Evolutionary conservation across 345 rosid species (phyloP).

Genomic region (Ceriops tagal): DNA sequence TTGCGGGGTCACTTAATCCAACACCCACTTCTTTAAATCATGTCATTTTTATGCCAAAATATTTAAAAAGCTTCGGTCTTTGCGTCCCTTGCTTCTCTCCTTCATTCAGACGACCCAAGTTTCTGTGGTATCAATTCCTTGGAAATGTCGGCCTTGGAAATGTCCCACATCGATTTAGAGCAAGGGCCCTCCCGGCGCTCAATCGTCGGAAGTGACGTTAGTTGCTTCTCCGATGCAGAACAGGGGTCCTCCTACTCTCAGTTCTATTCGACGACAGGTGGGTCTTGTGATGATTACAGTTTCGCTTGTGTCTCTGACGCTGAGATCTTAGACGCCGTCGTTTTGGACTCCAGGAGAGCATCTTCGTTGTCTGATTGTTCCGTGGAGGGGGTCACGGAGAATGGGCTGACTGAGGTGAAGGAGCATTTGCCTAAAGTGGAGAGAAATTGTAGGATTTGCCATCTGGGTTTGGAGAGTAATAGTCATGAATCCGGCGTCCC

Average conservation of each 20-base stretch:
- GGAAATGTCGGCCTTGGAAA: conserved; percentile 31
- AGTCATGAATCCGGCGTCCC: conserved; percentile 59
- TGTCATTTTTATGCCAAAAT: conserved; percentile 6
- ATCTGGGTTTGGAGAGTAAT: conserved; percentile 70
- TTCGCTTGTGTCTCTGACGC: conserved; percentile 42
- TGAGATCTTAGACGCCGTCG: conserved; percentile 30
- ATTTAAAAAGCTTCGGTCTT: conserved; percentile 16
- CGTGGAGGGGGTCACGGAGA: conserved; percentile 51
- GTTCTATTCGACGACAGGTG: conserved; percentile 78
- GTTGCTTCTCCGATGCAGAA: conserved; percentile 80
- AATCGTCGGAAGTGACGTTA: conserved; percentile 29
- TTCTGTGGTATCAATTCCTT: background rate
- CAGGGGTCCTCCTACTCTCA: conserved; percentile 70
- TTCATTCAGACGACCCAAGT: background rate
- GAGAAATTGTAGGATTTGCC: conserved; percentile 86
- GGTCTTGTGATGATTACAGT: conserved; percentile 62
- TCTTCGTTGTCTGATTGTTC: conserved; percentile 63
- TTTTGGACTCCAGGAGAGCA: conserved; percentile 43
- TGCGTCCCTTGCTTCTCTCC: conserved; percentile 9
- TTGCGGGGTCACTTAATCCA: conserved; percentile 39
- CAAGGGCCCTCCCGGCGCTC: conserved; percentile 48
- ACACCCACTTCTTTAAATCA: conserved; percentile 30
- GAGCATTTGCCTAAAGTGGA: conserved; percentile 43
- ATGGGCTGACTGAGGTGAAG: conserved; percentile 32
- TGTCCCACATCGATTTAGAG: conserved; percentile 59